Evolutionary conservation across 2,329 filamentous ascomycete genomes (phyloP), one percentile per base, ranked within the genome.

Genomic region (Calonectria hongkongensis): DNA sequence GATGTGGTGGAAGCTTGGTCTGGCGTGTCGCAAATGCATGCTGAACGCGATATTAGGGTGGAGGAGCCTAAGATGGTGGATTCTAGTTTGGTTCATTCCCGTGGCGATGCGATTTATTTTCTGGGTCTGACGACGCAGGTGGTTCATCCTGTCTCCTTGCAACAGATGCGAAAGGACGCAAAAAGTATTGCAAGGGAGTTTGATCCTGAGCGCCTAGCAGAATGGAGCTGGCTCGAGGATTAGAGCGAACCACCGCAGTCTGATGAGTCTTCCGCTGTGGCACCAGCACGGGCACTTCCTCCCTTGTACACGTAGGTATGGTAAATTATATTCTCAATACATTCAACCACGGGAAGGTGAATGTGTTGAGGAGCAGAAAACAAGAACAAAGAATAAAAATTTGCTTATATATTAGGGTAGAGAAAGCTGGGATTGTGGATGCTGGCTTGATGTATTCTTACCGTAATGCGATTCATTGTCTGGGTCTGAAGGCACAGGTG

Each of bases 41-140:
- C 16, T 33, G 27, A 27, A 16, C 8, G 8, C 4, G 50, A 54
- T 27, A 30, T 54, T 18, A 27, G 10, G 28, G 13, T 54, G 15
- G 18, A 18, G 4, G 18, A 33, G 27, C 5, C 50, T 10, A 54
- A 33, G 18, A 5, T n/a, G 2, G 28, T 54, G 8, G 27, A 27
- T n/a, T 8, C 13, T 8, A 9, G 27, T 15, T 33, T 54, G 27
- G 33, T 54, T 12, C 21, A 33, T 21, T 54, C 50, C n/a, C 50
- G 33, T 54, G 50, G 50, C 27, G 50, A 54, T 27, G 50, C 50
- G 3, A 54, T 54, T 54, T 18, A 54, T 33, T n/a, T 33, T 33
- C 30, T 33, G 30, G 30, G 30, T 5, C 5, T 5, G 30, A 33
- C 2, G 30, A 33, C 30, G 9, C 5, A 33, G 9, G 30, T 33